Evolutionary conservation across 495 filamentous ascomycete genomes (phyloP), one percentile per base, ranked within the genome.

Genomic region (Penicillium tannophilum): DNA sequence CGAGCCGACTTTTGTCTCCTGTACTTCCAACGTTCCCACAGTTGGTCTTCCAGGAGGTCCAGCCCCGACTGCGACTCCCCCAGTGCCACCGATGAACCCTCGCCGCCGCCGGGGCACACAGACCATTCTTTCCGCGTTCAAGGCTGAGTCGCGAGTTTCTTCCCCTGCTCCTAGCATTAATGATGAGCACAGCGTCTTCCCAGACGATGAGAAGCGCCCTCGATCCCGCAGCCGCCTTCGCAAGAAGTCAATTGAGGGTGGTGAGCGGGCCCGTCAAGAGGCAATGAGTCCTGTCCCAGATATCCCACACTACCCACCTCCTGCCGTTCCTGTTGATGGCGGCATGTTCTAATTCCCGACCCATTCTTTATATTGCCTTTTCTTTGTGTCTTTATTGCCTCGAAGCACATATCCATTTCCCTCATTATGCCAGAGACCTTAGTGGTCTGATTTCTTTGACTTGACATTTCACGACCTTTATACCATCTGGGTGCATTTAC

Each of bases 1-100:
- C 3, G 92, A 94, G 61, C 92, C 92, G 0, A 89, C 82, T 0
- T 88, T 96, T 55, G 71, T 93, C n/a, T 89, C 84, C 35, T 84
- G 82, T 20, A 94, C 90, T 9, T 91, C 87, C 10, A 87, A 86
- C 44, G 82, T 94, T 16, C 84, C 86, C 4, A 86, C 84, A 0
- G 79, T 89, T 12, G 81, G 82, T 41, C 76, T 90, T 3, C 87
- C 87, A 3, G 62, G 78, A 59, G 74, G 79, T 54, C 63, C 82
- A 42, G 63, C 71, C 4, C 19, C 43, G 19, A 64, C 82, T 47
- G 62, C 71, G 8, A 60, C 72, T 1, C 88, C 86, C 7, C 86
- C 88, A 3, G 63, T 90, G 4, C 88, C 88, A 28, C 86, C 86
- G 3, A 88, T 90, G 75, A 89, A 90, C 69, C 88, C 88, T 6